Evolutionary conservation across 2,329 filamentous ascomycete genomes (phyloP).

Genomic region (Neonectria faginata): DNA sequence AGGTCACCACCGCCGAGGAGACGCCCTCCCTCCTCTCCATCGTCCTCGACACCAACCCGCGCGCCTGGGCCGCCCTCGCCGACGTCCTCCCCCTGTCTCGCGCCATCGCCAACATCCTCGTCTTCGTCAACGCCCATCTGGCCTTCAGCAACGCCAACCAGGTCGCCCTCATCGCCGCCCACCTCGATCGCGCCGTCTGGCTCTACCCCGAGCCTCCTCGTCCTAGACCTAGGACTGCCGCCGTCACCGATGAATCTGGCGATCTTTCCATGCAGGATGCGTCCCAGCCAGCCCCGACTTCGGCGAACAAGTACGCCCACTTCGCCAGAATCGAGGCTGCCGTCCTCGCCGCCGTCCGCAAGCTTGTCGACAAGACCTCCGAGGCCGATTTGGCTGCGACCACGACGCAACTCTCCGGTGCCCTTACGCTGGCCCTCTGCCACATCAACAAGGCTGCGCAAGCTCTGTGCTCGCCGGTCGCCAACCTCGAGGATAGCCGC

Average conservation of each 20-base stretch:
- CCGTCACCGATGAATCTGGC: constrained; percentile 52
- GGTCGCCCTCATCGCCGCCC: constrained; percentile 90
- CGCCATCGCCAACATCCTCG: constrained; percentile 87
- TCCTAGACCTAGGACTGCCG: constrained; percentile 26
- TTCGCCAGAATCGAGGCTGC: constrained; percentile 89
- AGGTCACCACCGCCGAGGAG: constrained; percentile 65
- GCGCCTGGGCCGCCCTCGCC: constrained; percentile 87
- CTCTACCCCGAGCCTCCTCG: constrained; percentile 76
- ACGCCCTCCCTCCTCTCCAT: constrained; percentile 88
- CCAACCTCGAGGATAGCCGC: constrained; percentile 53
- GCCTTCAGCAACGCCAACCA: constrained; percentile 94
- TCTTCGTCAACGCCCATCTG: constrained; percentile 97
- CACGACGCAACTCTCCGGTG: constrained; percentile 90
- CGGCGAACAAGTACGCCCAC: constrained; percentile 91
- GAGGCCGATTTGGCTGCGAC: constrained; percentile 74
- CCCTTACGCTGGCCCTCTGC: constrained; percentile 87
- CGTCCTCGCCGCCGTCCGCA: constrained; percentile 78
- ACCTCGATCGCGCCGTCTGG: constrained; percentile 87
- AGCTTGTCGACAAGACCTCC: constrained; percentile 78
- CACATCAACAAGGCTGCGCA: constrained; percentile 89
- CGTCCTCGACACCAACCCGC: constrained; percentile 95
- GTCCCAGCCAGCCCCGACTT: constrained; percentile 53
- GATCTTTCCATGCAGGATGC: constrained; percentile 70
- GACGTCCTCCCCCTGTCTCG: constrained; percentile 81
- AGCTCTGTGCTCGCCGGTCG: constrained; percentile 69